Evolutionary conservation across 768 basidiomycete genomes (phyloP).

Genomic region (Suillus cothurnatus): DNA sequence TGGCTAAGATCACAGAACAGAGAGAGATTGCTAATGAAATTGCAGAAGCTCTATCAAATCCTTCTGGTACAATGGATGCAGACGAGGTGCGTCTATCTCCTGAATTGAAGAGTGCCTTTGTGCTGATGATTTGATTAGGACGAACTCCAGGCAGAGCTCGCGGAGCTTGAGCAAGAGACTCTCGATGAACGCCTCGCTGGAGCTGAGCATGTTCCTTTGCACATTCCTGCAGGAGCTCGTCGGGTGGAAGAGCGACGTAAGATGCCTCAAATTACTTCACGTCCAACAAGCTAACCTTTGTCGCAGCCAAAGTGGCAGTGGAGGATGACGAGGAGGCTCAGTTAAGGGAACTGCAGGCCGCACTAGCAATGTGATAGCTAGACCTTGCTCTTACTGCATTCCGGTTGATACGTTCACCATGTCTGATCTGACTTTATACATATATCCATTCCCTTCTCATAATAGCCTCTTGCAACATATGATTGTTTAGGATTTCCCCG

Average conservation of each 20-base stretch:
- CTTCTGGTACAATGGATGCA: constrained; percentile 50
- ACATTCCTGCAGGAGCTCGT: constrained; percentile 67
- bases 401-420: constrained; percentile 14
- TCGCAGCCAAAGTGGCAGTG: constrained; percentile 42
- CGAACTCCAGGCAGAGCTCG: constrained; percentile 76
- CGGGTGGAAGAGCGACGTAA: constrained; percentile 40
- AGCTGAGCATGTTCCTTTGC: constrained; percentile 88
- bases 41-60: constrained; percentile 82
- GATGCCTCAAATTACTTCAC: not conserved
- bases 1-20: constrained; percentile 87
- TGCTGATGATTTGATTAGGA: constrained; percentile 51
- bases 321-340: constrained; percentile 94
- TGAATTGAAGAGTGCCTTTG: constrained; percentile 2
- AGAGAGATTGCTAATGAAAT: constrained; percentile 93
- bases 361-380: constrained; percentile 70
- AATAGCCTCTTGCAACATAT: constrained; percentile 26
- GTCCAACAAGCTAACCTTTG: constrained; percentile 10
- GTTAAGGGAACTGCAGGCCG: constrained; percentile 86
- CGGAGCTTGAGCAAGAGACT: constrained; percentile 85
- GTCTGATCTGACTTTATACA: constrained; percentile 33
- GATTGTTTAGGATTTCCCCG: constrained; percentile 18
- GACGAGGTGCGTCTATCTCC: constrained; percentile 65
- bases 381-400: constrained; percentile 15
- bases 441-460: constrained; percentile 34
- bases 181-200: constrained; percentile 83